Percentiles rank a stretch among this genome's conserved stretches.
Evolutionary conservation across 345 rosid genomes (phyloP).

Genomic region (Ceriops zippeliana): DNA sequence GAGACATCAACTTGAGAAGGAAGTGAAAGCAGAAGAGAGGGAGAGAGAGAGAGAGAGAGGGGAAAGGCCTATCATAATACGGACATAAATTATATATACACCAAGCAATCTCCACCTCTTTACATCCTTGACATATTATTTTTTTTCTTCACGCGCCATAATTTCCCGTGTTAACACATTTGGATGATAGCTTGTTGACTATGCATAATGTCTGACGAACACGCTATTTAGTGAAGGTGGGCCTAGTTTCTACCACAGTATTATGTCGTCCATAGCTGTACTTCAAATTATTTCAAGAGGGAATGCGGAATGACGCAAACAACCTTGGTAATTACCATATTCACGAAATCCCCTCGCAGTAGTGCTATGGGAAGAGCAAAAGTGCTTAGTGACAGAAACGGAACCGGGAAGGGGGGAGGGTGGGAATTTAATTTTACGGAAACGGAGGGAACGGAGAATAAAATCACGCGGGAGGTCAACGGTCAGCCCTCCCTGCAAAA

Average conservation of each 20-base stretch:
- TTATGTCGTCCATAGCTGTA: slow-evolving; percentile 42
- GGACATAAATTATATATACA: slow-evolving; percentile 46
- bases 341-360: slow-evolving; percentile 9
- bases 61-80: slow-evolving; percentile 23
- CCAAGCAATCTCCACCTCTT: slow-evolving; percentile 18
- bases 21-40: slow-evolving; percentile 48
- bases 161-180: neutral
- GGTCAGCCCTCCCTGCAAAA: slow-evolving; percentile 30
- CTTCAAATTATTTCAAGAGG: slow-evolving; percentile 35
- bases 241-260: slow-evolving; percentile 17
- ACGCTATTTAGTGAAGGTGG: slow-evolving; percentile 29
- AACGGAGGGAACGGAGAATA: slow-evolving; percentile 20
- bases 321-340: neutral
- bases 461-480: slow-evolving; percentile 49
- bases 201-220: neutral
- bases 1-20: slow-evolving; percentile 29
- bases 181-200: neutral
- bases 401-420: slow-evolving; percentile 28
- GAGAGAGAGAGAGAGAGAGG: neutral
- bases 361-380: neutral
- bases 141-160: slow-evolving; percentile 22
- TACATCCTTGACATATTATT: neutral
- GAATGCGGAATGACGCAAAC: neutral
- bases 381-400: slow-evolving; percentile 41
- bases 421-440: neutral